These are phyloP conservation scores for Inga leiocalycina DNA, from an alignment of 306 rosid species.

Conservation along the genomic window DNA sequence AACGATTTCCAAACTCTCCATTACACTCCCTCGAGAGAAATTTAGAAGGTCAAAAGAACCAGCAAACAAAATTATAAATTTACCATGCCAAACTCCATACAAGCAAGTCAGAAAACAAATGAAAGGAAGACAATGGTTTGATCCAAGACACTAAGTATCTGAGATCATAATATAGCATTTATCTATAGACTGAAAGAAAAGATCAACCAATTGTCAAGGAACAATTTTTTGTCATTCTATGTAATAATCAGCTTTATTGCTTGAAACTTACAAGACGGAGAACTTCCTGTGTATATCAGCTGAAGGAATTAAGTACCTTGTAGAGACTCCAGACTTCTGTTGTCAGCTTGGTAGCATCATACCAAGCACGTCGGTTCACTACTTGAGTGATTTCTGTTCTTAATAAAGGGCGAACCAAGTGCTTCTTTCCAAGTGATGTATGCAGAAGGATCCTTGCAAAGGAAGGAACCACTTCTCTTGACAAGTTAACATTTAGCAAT, in stretches of 20 bases:
- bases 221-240: neutral
- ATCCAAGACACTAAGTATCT: neutral
- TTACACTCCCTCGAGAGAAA: neutral
- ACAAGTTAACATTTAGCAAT: conserved; percentile 77
- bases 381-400: conserved; percentile 93
- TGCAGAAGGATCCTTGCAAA: conserved; percentile 94
- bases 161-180: conserved; percentile 2
- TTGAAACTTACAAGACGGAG: conserved; percentile 4
- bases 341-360: conserved; percentile 84
- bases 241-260: conserved; percentile 9
- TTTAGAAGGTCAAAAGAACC: neutral
- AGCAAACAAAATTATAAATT: neutral
- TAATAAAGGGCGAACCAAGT: conserved; percentile 88
- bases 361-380: conserved; percentile 93
- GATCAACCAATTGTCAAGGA: neutral
- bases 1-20: neutral
- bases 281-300: conserved; percentile 2
- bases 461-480: conserved; percentile 96
- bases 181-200: neutral
- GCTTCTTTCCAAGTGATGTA: conserved; percentile 95
- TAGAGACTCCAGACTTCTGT: conserved; percentile 75
- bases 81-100: conserved; percentile 23
- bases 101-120: neutral
- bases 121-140: neutral
- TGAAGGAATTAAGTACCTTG: conserved; percentile 58